Conservation (phyloP, 208 protist genomes). For the Entamoeba invadens region DNA sequence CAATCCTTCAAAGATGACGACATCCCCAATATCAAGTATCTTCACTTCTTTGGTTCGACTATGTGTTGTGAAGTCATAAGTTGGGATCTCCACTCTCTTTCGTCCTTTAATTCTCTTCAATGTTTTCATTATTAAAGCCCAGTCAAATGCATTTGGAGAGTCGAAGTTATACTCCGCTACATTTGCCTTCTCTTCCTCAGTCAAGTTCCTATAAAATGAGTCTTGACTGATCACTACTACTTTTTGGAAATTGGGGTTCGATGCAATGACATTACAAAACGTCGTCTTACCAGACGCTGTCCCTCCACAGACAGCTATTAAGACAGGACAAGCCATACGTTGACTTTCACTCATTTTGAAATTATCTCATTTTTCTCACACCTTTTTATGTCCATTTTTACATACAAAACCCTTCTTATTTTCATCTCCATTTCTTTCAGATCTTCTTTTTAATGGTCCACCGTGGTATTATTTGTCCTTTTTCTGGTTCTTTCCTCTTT, state of each 20-base stretch:
- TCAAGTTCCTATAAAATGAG: background rate
- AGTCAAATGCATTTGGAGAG: background rate
- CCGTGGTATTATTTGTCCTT: too few species aligned
- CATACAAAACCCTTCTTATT: too few species aligned
- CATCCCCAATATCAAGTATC: background rate
- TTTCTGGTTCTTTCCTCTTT: too few species aligned
- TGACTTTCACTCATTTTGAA: background rate
- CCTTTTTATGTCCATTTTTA: too few species aligned
- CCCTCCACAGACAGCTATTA: background rate
- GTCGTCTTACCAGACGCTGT: background rate
- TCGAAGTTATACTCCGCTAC: background rate
- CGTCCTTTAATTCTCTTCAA: background rate
- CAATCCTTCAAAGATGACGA: background rate
- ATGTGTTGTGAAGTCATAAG: background rate
- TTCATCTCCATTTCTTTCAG: too few species aligned
- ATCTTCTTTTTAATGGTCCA: too few species aligned
- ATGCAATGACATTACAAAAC: background rate
- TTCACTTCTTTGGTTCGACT: background rate
- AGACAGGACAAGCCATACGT: background rate
- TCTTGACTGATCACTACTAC: background rate
- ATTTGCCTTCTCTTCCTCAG: background rate
- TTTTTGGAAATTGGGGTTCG: background rate
- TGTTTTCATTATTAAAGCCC: background rate
- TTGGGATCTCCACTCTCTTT: background rate
- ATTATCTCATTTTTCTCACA: too few species aligned